A percentile compares a stretch with the other conserved stretches of the same genome.
Conservation (phyloP, 1,284 basidiomycete genomes). For the Fomitopsis pinicola region DNA sequence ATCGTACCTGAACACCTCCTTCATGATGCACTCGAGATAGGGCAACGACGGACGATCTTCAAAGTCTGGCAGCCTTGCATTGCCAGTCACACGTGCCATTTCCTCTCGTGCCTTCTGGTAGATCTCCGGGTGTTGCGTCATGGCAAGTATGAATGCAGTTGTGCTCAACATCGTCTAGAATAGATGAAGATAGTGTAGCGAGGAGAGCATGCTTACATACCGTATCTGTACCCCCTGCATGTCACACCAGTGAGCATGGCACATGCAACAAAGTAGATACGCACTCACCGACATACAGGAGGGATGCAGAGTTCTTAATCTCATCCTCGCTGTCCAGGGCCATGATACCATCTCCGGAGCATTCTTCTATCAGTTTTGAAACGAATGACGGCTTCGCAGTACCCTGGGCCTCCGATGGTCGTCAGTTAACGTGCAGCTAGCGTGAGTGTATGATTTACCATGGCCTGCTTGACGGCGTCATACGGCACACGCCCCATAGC, state of each 20-base stretch:
- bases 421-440: too few relatives aligned
- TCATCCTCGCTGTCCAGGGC: slow-evolving; percentile 19
- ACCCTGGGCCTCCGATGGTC: slow-evolving; percentile 13
- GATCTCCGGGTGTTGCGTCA: slow-evolving; percentile 23
- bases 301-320: slow-evolving; percentile 21
- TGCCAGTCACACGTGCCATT: slow-evolving; percentile 21
- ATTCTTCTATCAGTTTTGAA: slow-evolving; percentile 17
- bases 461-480: background rate
- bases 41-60: slow-evolving; percentile 20
- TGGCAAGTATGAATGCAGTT: slow-evolving; percentile 19
- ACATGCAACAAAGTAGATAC: background rate
- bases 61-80: slow-evolving; percentile 20
- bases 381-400: slow-evolving; percentile 22
- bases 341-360: slow-evolving; percentile 5
- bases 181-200: background rate
- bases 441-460: background rate
- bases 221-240: background rate
- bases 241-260: background rate
- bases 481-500: background rate
- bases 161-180: background rate
- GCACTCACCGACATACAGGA: slow-evolving; percentile 20
- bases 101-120: slow-evolving; percentile 25
- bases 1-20: slow-evolving; percentile 19
- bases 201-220: background rate
- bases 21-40: slow-evolving; percentile 24